phyloP scores from a whole-genome alignment of 305 asterid species.

The Fraxinus dipetala region DNA sequence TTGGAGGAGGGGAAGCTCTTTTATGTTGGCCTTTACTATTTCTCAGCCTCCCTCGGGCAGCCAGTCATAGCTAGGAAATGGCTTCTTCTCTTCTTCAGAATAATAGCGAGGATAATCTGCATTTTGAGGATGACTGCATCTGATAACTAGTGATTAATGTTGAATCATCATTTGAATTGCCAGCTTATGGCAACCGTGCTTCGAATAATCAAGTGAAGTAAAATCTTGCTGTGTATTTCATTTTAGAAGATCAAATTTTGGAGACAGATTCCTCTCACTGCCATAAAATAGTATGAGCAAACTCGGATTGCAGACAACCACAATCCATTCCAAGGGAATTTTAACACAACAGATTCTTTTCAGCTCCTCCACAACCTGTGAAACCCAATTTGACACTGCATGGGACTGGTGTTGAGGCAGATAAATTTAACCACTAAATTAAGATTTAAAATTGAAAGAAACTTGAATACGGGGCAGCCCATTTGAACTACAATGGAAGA shows the following conservation, averaged over 20 bases:
- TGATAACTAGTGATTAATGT: slow-evolving; percentile 32
- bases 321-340: slow-evolving; percentile 37
- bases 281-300: slow-evolving; percentile 30
- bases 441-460: not conserved
- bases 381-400: not conserved
- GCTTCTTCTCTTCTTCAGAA: slow-evolving; percentile 81
- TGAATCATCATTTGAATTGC: slow-evolving; percentile 29
- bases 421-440: not conserved
- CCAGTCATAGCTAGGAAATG: slow-evolving; percentile 83
- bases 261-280: slow-evolving; percentile 25
- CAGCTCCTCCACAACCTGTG: not conserved
- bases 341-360: not conserved
- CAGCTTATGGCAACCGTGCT: not conserved
- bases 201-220: slow-evolving; percentile 45
- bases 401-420: not conserved
- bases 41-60: slow-evolving; percentile 81
- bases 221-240: slow-evolving; percentile 33
- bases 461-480: not conserved
- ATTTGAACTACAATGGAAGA: not conserved
- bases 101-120: slow-evolving; percentile 82
- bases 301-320: slow-evolving; percentile 36
- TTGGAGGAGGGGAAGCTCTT: slow-evolving; percentile 69
- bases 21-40: slow-evolving; percentile 57
- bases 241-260: slow-evolving; percentile 34
- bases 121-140: slow-evolving; percentile 65